A percentile compares a stretch with the other conserved stretches of the same genome.
Evolutionary conservation across 306 rosid species (phyloP).

Genomic region (Trifolium dubium): DNA sequence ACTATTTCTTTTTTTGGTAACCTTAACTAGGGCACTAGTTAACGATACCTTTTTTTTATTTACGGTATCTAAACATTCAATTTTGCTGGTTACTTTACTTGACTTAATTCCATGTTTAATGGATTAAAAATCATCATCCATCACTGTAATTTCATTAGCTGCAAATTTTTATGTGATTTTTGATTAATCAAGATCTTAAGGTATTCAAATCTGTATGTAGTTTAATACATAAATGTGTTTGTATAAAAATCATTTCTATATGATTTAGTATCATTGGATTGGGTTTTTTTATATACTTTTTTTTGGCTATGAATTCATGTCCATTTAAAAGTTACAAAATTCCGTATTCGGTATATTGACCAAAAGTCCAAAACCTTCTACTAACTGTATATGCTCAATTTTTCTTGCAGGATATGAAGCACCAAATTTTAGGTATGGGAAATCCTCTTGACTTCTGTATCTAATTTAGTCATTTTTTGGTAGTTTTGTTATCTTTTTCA

Average conservation of each 20-base stretch:
- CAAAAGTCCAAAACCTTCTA: slow-evolving; percentile 9
- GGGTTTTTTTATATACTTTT: background rate
- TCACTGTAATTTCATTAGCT: no score
- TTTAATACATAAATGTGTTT: background rate
- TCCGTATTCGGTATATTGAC: background rate
- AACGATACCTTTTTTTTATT: no score
- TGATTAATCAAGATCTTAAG: no score
- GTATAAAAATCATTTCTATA: no score
- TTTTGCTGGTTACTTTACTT: background rate
- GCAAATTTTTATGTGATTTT: no score
- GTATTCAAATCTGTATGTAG: no score
- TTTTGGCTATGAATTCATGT: background rate
- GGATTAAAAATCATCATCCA: no score
- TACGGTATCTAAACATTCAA: background rate
- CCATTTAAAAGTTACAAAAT: background rate
- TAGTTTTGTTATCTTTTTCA: background rate
- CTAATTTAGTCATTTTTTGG: slow-evolving; percentile 8
- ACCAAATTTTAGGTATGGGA: slow-evolving; percentile 59
- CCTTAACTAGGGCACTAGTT: no score
- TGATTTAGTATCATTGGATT: no score
- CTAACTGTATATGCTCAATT: slow-evolving; percentile 24
- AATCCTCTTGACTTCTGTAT: background rate
- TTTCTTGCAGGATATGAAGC: slow-evolving; percentile 78
- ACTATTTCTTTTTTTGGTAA: no score
- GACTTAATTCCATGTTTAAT: no score